These are phyloP conservation scores for Platanus orientalis DNA, from an alignment of 164 flowering plant genomes.

Conservation along the genomic window DNA sequence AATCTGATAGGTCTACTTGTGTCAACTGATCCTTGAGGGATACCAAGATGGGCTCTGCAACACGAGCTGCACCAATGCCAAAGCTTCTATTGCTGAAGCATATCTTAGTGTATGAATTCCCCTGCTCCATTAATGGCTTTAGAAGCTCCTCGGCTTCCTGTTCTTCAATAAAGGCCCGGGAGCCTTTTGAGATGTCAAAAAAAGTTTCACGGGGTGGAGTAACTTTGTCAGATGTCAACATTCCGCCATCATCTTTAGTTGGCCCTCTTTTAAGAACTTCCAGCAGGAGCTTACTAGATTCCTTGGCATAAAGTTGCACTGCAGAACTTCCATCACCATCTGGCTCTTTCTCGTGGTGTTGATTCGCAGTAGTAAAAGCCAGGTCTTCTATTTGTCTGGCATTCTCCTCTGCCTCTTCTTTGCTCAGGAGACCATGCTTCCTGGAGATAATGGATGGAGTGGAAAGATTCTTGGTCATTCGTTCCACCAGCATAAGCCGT, in stretches of 20 bases:
- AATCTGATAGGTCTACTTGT: constrained; percentile 86
- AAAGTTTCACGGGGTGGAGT: constrained; percentile 25
- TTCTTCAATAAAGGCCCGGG: constrained; percentile 65
- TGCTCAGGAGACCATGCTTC: constrained; percentile 58
- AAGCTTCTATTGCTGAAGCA: constrained; percentile 95
- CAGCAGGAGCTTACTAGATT: constrained; percentile 76
- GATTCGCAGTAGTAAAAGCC: constrained; percentile 67
- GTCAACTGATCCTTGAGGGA: constrained; percentile 66
- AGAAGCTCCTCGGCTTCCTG: constrained; percentile 73
- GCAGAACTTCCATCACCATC: constrained; percentile 98
- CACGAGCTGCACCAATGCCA: constrained; percentile 68
- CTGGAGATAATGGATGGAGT: constrained; percentile 67
- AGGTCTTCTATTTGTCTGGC: constrained; percentile 69
- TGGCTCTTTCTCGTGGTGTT: constrained; percentile 72
- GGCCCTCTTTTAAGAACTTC: constrained; percentile 73
- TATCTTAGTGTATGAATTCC: constrained; percentile 62
- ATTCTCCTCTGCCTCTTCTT: constrained; percentile 73
- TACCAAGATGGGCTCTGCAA: constrained; percentile 68
- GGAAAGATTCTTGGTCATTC: constrained; percentile 75
- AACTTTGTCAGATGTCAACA: constrained; percentile 15
- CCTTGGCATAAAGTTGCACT: constrained; percentile 90
- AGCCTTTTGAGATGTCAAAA: constrained; percentile 80
- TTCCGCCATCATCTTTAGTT: constrained; percentile 24
- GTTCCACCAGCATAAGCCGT: constrained; percentile 65
- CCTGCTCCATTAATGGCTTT: constrained; percentile 53